Conservation (phyloP, 148 eudicot species). For the Silene uniflora region DNA sequence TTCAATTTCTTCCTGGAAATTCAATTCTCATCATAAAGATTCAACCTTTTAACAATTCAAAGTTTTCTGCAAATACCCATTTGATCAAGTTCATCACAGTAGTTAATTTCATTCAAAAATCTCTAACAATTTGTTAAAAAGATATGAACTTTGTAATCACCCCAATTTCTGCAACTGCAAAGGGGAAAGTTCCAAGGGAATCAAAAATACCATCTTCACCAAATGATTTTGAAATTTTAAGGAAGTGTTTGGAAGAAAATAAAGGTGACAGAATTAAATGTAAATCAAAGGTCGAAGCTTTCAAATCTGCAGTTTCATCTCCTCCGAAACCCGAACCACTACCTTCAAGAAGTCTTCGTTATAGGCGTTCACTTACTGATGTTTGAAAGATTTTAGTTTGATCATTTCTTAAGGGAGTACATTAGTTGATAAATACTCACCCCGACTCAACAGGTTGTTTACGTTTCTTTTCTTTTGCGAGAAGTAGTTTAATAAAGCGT, state of each 20-base stretch:
- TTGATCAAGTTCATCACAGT: not conserved
- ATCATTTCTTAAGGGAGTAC: not conserved
- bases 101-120: too few relatives aligned
- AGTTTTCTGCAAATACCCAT: not conserved
- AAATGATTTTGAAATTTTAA: slow-evolving; percentile 25
- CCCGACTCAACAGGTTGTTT: too few relatives aligned
- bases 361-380: slow-evolving; percentile 46
- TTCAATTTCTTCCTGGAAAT: not conserved
- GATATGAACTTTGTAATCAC: slow-evolving; percentile 3
- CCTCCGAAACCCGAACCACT: slow-evolving; percentile 7
- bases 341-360: slow-evolving; percentile 19
- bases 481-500: too few relatives aligned
- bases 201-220: slow-evolving; percentile 18
- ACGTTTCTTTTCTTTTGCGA: too few relatives aligned
- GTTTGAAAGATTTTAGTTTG: slow-evolving; percentile 18
- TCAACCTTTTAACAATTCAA: not conserved
- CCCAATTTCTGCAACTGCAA: not conserved
- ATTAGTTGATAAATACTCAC: too few relatives aligned
- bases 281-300: slow-evolving; percentile 36
- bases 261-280: slow-evolving; percentile 43
- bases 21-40: not conserved
- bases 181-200: not conserved
- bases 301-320: slow-evolving; percentile 28
- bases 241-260: slow-evolving; percentile 47
- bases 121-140: not conserved